Evolutionary conservation across 192 early-diverging fungal species (phyloP).

Genomic region (Coemansia sp.): DNA sequence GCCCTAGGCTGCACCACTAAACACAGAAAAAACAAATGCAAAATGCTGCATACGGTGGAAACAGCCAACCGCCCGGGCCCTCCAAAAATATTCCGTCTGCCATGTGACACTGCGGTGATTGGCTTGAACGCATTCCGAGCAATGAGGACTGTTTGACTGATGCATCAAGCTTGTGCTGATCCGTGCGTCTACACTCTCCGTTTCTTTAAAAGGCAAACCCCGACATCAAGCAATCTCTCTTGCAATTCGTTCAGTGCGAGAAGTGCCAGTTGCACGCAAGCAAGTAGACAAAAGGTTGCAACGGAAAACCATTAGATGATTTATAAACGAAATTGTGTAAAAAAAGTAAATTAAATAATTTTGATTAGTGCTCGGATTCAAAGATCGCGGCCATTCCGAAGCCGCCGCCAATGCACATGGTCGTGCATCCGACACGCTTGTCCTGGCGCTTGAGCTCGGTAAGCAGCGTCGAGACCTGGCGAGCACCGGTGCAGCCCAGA

Average conservation of each 20-base stretch:
- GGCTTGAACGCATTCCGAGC: not conserved
- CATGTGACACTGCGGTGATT: constrained; percentile 4
- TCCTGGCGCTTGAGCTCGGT: constrained; percentile 86
- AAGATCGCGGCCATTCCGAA: constrained; percentile 91
- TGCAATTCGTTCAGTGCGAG: not conserved
- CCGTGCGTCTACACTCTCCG: not conserved
- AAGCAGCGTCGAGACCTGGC: constrained; percentile 93
- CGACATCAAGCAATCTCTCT: too few species aligned
- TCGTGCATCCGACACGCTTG: constrained; percentile 82
- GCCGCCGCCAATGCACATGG: constrained; percentile 90
- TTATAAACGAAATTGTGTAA: too few species aligned
- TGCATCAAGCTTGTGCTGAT: not conserved
- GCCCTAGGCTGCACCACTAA: too few species aligned
- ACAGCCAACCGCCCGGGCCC: too few species aligned
- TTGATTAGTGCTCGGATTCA: constrained; percentile 63
- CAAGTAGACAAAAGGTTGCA: too few species aligned
- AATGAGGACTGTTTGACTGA: not conserved
- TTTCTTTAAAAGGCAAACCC: not conserved
- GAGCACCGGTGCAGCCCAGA: constrained; percentile 88
- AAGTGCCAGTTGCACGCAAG: too few species aligned
- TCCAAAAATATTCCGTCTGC: not conserved
- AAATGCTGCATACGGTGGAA: not conserved
- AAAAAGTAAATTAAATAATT: too few species aligned
- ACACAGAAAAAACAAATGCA: too few species aligned
- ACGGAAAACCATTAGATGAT: not conserved